Percentiles rank a stretch among this genome's conserved stretches.
Evolutionary conservation across 2,329 filamentous ascomycete species (phyloP).

Genomic region (Cladosporium phlei): DNA sequence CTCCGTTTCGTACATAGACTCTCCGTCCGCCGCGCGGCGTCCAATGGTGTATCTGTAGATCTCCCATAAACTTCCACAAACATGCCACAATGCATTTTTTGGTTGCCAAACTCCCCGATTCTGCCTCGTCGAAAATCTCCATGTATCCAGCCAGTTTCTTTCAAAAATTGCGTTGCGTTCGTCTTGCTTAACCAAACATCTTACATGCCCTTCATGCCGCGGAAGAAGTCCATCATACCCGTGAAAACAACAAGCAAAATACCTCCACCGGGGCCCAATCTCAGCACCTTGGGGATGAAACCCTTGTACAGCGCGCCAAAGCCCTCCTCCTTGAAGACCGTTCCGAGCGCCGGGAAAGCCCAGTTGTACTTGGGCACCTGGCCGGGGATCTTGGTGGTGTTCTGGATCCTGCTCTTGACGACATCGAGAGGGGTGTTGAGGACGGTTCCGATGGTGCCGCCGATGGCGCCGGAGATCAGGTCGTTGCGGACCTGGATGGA

Average conservation of each 20-base stretch:
- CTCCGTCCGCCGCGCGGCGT: constrained; percentile 1
- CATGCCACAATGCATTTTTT: constrained; percentile 7
- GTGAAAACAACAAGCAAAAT: constrained; percentile 81
- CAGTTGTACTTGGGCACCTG: constrained; percentile 93
- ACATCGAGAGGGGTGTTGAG: constrained; percentile 96
- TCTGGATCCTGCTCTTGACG: constrained; percentile 97
- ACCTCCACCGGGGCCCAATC: constrained; percentile 66
- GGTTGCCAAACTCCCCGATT: not conserved
- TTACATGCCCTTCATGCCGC: constrained; percentile 53
- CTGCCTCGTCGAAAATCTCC: not conserved
- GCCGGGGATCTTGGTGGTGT: constrained; percentile 78
- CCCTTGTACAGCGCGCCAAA: constrained; percentile 93
- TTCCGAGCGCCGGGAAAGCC: constrained; percentile 83
- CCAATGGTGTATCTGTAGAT: constrained; percentile 8
- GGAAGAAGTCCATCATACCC: constrained; percentile 90
- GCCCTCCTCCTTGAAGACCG: constrained; percentile 89
- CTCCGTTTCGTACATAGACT: constrained; percentile 12
- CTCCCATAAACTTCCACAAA: constrained; percentile 7
- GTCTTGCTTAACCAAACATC: not conserved
- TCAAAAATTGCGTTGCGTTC: not conserved
- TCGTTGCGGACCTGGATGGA: constrained; percentile 78
- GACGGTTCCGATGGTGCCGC: constrained; percentile 85
- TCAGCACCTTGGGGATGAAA: constrained; percentile 89
- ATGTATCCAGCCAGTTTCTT: too few species aligned
- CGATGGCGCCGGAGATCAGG: constrained; percentile 76